Evolutionary conservation across 1,284 basidiomycete genomes (phyloP).

Genomic region (Kwoniella shivajii): DNA sequence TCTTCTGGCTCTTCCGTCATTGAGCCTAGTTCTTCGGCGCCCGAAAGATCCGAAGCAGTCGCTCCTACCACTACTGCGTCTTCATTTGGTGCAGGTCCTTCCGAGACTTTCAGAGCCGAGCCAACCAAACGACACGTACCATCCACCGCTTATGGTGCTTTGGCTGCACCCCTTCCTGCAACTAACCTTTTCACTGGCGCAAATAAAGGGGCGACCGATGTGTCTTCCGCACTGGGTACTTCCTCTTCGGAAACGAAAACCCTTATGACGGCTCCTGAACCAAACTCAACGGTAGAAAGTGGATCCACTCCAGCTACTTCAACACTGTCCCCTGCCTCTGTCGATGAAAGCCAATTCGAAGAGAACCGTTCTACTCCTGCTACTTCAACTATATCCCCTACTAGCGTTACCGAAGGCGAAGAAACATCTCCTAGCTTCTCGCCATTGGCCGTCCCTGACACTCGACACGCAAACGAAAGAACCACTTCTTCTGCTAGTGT

Average conservation of each 20-base stretch:
- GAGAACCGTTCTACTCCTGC: slow-evolving; percentile 1
- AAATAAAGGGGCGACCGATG: slow-evolving; percentile 34
- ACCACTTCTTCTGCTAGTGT: slow-evolving; percentile 39
- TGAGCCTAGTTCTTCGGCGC: background rate
- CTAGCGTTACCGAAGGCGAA: background rate
- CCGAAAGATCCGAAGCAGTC: background rate
- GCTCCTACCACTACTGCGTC: background rate
- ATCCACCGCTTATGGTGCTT: no score
- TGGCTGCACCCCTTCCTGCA: slow-evolving; percentile 36
- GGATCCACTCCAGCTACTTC: slow-evolving; percentile 2
- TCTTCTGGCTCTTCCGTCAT: background rate
- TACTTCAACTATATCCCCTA: slow-evolving; percentile 1
- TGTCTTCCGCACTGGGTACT: slow-evolving; percentile 15
- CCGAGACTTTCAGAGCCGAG: no score
- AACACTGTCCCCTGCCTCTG: background rate
- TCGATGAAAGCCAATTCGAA: no score
- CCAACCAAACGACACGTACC: no score
- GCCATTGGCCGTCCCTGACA: slow-evolving; percentile 4
- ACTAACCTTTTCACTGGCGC: slow-evolving; percentile 34
- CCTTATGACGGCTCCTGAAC: background rate
- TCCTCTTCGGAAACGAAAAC: background rate
- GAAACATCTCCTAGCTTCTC: background rate
- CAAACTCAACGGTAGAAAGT: slow-evolving; percentile 1
- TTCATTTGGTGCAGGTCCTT: no score
- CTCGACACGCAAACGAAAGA: slow-evolving; percentile 30